These are phyloP conservation scores for Xylogone sp. DNA, from an alignment of 2,329 filamentous ascomycete genomes.

Conservation along the genomic window DNA sequence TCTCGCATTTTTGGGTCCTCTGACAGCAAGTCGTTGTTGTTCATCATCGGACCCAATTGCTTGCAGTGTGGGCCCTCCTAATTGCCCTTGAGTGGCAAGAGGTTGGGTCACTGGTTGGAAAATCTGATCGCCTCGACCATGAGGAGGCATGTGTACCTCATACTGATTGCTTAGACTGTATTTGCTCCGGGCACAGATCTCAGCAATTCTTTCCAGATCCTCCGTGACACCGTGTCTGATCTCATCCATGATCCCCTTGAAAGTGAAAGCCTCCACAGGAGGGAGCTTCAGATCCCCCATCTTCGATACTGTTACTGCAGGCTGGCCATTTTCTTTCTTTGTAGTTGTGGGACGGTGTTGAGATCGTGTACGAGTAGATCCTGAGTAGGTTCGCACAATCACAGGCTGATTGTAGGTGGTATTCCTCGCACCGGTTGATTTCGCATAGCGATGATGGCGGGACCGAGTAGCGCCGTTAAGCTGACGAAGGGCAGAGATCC, in stretches of 20 bases:
- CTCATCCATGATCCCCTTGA: constrained; percentile 60
- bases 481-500: constrained; percentile 57
- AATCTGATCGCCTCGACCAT: constrained; percentile 53
- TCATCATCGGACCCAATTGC: constrained; percentile 56
- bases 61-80: constrained; percentile 51
- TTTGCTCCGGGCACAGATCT: constrained; percentile 61
- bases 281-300: constrained; percentile 44
- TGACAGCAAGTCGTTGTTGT: constrained; percentile 24
- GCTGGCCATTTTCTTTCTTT: constrained; percentile 21
- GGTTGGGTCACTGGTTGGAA: constrained; percentile 23
- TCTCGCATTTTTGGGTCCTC: constrained; percentile 20
- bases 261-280: constrained; percentile 59
- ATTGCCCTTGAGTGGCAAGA: constrained; percentile 19
- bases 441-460: constrained; percentile 45
- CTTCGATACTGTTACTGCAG: constrained; percentile 16
- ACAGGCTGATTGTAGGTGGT: constrained; percentile 62
- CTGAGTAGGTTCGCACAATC: constrained; percentile 60
- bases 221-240: constrained; percentile 47
- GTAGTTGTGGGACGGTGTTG: constrained; percentile 22
- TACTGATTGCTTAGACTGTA: constrained; percentile 66
- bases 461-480: constrained; percentile 39
- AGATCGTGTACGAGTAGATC: constrained; percentile 34
- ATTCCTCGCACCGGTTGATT: constrained; percentile 51
- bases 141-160: constrained; percentile 60
- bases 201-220: constrained; percentile 61